A percentile compares a stretch with the other conserved stretches of the same genome.
Evolutionary conservation across 495 filamentous ascomycete genomes (phyloP).

Genomic region (Hypoxylon crocopeplum): DNA sequence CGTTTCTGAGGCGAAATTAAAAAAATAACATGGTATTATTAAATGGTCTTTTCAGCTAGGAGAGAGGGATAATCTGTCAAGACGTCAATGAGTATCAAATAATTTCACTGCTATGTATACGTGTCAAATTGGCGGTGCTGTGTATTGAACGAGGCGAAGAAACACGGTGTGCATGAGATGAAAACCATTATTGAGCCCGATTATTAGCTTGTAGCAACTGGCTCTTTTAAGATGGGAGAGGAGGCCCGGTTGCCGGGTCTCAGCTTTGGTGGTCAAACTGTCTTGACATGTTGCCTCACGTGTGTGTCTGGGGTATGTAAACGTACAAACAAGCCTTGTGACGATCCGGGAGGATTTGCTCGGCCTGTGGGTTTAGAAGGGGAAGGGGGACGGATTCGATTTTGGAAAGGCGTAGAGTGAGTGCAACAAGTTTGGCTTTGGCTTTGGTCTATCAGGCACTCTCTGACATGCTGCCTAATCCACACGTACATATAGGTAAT

Average conservation of each 20-base stretch:
- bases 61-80: background rate
- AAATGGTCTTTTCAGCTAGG: too few relatives aligned
- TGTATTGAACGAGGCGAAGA: background rate
- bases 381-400: too few relatives aligned
- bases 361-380: background rate
- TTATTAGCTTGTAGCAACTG: conserved; percentile 1
- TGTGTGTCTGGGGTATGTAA: conserved; percentile 8
- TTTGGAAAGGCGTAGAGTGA: too few relatives aligned
- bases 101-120: too few relatives aligned
- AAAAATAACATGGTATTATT: background rate
- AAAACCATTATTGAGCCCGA: conserved; percentile 7
- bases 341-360: conserved; percentile 7
- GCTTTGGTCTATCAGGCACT: background rate
- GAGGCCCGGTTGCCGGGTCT: conserved; percentile 2
- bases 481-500: too few relatives aligned
- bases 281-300: conserved; percentile 12
- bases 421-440: too few relatives aligned
- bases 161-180: background rate
- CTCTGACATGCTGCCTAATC: background rate
- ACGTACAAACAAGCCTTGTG: conserved; percentile 1
- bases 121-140: conserved; percentile 1
- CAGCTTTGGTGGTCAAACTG: conserved; percentile 3
- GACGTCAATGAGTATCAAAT: conserved; percentile 1
- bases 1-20: background rate
- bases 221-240: conserved; percentile 4